phyloP scores from a whole-genome alignment of 192 early-diverging fungal species.

The Lobosporangium transversale region DNA sequence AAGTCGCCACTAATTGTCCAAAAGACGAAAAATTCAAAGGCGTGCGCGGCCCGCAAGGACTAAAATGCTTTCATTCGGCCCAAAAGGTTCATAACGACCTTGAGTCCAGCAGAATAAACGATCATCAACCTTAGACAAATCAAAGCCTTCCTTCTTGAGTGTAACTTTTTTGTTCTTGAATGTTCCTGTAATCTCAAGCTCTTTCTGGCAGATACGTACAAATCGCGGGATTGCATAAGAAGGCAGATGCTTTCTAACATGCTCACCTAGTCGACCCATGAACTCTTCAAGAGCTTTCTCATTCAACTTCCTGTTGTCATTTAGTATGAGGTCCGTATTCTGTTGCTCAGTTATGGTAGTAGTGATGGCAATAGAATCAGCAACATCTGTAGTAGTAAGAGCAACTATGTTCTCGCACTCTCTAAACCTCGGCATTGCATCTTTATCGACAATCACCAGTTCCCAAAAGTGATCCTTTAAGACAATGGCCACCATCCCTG shows the following conservation, averaged over 20 bases:
- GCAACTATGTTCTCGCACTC: no score
- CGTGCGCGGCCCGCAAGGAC: conserved; percentile 19
- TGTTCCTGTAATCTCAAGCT: conserved; percentile 42
- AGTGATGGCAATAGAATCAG: no score
- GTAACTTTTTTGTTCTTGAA: conserved; percentile 44
- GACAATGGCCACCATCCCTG: conserved; percentile 75
- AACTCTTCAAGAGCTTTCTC: conserved; percentile 22
- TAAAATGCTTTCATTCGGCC: neutral
- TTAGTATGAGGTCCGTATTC: neutral
- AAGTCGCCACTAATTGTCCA: no score
- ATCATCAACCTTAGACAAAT: conserved; percentile 13
- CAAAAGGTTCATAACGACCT: conserved; percentile 15
- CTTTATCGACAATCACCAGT: neutral
- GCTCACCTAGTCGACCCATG: conserved; percentile 45
- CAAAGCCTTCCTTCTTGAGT: conserved; percentile 30
- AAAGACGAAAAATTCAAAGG: no score
- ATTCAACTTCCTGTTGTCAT: neutral
- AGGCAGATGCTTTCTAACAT: conserved; percentile 56
- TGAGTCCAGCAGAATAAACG: conserved; percentile 34
- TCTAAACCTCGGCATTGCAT: no score
- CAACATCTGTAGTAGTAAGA: no score
- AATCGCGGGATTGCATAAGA: conserved; percentile 74
- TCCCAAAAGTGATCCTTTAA: conserved; percentile 39
- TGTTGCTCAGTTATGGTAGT: no score
- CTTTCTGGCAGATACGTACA: conserved; percentile 60